Evolutionary conservation across 2,329 filamentous ascomycete species (phyloP), one percentile per base, ranked within the genome.

Genomic region (Anthostomella pinea): DNA sequence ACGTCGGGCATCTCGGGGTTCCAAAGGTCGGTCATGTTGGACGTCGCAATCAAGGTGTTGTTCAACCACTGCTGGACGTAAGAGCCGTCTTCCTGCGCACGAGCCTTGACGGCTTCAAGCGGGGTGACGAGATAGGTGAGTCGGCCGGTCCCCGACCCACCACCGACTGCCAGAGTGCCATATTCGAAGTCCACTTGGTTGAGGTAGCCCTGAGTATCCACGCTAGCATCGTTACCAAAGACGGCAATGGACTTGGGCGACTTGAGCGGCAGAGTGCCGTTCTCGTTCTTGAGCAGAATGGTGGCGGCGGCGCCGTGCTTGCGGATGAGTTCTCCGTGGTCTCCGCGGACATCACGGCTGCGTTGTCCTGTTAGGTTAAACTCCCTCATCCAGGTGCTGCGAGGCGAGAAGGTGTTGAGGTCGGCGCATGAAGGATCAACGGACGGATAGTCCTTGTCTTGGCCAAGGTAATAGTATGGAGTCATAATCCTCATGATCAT

Each of bases 201-300:
- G 38, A 71, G 70, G 55, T 83, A 83, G 0, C 83, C 83, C 33
- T 85, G 62, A 35, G 82, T 77, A 16, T 75, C 71, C 52, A 85
- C 80, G 21, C 73, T 70, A n/a, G 83, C 83, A 78, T 79, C 52
- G 73, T 68, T 46, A 46, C 79, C 52, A 68, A 79, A 61, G 67
- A 75, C 48, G 58, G 73, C 65, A 72, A 81, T 60, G 63, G 68
- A 59, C 69, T 81, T 59, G 79, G 69, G 70, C 3, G 62, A 63
- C 52, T 72, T 72, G 23, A 79, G 65, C 0, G 84, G 84, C 6
- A 88, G 67, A 2, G 70, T 70, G 22, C 71, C 72, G 43, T 71
- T 70, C 19, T 65, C 65, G 62, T 90, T 90, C 70, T 90, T 91
- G 43, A 91, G 67, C 2, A 91, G 71, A 11, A 88, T 77, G 9